Percentiles rank a stretch among this genome's conserved stretches.
These are phyloP conservation scores for Prinsepia uniflora DNA, from an alignment of 306 rosid genomes.

Conservation along the genomic window DNA sequence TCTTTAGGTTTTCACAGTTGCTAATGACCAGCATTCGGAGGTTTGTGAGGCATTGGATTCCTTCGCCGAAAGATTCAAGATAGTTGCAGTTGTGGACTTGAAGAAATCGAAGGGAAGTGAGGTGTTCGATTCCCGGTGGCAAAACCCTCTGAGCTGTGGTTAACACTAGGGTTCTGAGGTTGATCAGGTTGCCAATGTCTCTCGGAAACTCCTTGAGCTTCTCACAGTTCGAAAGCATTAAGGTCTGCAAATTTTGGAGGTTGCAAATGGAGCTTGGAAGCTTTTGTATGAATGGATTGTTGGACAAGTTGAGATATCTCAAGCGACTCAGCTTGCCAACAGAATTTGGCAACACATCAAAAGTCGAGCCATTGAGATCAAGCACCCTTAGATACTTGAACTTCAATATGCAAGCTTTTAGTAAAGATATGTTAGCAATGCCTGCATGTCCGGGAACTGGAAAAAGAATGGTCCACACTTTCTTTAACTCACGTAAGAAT, in stretches of 20 bases:
- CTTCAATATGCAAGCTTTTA: conserved; percentile 5
- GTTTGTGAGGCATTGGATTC: conserved; percentile 16
- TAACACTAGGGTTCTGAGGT: conserved; percentile 23
- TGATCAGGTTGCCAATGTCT: conserved; percentile 22
- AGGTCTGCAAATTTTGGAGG: conserved; percentile 28
- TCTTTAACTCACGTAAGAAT: neutral
- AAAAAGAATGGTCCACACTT: conserved; percentile 8
- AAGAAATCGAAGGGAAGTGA: conserved; percentile 23
- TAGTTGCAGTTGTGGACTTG: neutral
- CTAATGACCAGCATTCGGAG: conserved; percentile 9
- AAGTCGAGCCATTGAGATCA: conserved; percentile 11
- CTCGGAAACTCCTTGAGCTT: conserved; percentile 30
- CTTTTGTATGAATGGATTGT: neutral
- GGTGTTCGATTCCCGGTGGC: conserved; percentile 20
- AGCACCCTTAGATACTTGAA: conserved; percentile 20
- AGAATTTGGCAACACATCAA: conserved; percentile 18
- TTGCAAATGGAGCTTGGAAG: conserved; percentile 29
- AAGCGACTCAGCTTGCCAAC: conserved; percentile 15
- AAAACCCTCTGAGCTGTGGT: conserved; percentile 19
- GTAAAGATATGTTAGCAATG: neutral
- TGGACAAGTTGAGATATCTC: conserved; percentile 13
- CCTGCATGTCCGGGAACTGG: neutral
- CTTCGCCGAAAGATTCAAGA: conserved; percentile 5
- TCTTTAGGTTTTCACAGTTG: conserved; percentile 14
- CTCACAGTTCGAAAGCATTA: conserved; percentile 15